Evolutionary conservation across 2,329 filamentous ascomycete species (phyloP).

Genomic region (Exophiala mesophila): DNA sequence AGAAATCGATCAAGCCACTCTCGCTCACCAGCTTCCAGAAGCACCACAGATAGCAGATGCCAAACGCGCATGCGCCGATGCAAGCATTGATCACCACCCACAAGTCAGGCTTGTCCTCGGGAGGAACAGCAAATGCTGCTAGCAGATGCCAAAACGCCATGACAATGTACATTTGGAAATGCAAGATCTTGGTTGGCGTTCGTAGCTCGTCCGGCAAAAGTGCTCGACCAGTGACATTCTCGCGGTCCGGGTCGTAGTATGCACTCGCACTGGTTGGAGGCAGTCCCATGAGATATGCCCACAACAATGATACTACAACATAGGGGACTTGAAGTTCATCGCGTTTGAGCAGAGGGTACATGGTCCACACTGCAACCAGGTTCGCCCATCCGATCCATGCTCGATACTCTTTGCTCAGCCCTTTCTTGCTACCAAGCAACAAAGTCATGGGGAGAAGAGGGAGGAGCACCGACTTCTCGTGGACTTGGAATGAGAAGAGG

Average conservation of each 20-base stretch:
- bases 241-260: constrained; percentile 23
- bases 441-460: constrained; percentile 92
- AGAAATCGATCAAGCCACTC: constrained; percentile 23
- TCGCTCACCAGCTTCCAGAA: constrained; percentile 55
- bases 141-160: constrained; percentile 79
- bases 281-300: constrained; percentile 85
- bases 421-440: constrained; percentile 71
- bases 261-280: constrained; percentile 55
- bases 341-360: constrained; percentile 83
- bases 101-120: constrained; percentile 76
- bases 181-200: constrained; percentile 58
- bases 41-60: constrained; percentile 88
- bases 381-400: constrained; percentile 98
- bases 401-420: constrained; percentile 68
- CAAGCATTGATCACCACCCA: constrained; percentile 92
- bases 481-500: constrained; percentile 94
- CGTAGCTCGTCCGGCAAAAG: constrained; percentile 21
- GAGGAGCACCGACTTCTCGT: constrained; percentile 93
- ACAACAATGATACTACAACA: constrained; percentile 74
- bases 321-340: constrained; percentile 85
- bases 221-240: constrained; percentile 23
- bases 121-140: constrained; percentile 64
- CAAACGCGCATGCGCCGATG: constrained; percentile 78
- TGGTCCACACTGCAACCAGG: constrained; percentile 80
- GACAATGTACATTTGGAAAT: constrained; percentile 67